Conservation (phyloP, 2,329 filamentous ascomycete genomes). For the Fusarium virguliforme region DNA sequence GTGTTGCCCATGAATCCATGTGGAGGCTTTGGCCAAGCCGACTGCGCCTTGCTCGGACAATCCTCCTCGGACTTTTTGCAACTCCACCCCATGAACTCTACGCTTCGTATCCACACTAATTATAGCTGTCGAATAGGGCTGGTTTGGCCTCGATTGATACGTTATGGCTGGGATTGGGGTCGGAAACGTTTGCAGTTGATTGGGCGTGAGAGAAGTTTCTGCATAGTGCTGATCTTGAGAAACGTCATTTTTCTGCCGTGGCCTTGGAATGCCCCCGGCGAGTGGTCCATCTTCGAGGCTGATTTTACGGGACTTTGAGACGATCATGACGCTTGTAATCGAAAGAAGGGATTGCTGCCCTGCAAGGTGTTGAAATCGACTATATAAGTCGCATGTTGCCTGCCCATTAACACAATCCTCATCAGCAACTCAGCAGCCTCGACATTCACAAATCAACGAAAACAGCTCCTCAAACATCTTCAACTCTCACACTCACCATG, state of each 20-base stretch:
- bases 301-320: not conserved
- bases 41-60: constrained; percentile 7
- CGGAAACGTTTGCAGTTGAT: not conserved
- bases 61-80: constrained; percentile 2
- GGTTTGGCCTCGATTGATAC: not conserved
- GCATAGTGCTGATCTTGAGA: constrained; percentile 1
- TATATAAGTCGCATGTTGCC: not conserved
- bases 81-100: constrained; percentile 1
- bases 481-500: constrained; percentile 4
- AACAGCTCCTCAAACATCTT: not conserved
- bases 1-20: not conserved
- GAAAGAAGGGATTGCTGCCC: not conserved
- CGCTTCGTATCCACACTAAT: not conserved
- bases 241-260: not conserved
- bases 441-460: not conserved
- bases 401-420: not conserved
- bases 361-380: not conserved
- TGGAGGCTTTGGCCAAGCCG: not conserved
- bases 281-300: not conserved
- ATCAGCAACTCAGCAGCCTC: not conserved
- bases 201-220: not conserved
- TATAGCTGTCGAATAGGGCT: not conserved
- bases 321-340: not conserved
- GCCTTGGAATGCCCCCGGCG: not conserved
- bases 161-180: not conserved